Evolutionary conservation across 148 eudicot genomes (phyloP), one percentile per base, ranked within the genome.

Genomic region (Chenopodium suecicum): DNA sequence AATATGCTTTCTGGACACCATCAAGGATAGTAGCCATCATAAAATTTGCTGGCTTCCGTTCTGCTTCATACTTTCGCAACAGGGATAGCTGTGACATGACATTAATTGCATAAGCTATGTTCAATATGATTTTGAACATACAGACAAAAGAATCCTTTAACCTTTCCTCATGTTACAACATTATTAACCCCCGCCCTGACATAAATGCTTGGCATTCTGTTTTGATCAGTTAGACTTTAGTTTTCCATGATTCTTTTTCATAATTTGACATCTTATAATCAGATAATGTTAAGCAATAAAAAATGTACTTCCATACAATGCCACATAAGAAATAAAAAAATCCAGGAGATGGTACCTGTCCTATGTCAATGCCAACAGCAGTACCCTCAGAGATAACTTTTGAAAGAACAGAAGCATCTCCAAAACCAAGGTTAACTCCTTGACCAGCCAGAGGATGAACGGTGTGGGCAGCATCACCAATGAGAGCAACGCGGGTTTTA

Each of bases 371-470:
- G 66, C 99, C 99, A 31, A 93, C 90, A 32, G 97, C 97, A 83
- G 92, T 86, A 46, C 97, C 93, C 86, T 97, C 93, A 73, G 94
- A 86, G 81, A 97, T 83, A 34, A 94, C 91, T 86, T 85, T 90
- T 47, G 98, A 91, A 75, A 97, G 96, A 74, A 92, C 75, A 37
- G 88, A 88, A 19, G 94, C 98, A 83, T 97, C 99, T 68, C 94
- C 96, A 84, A 94, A 97, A 12, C 98, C 99, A 90, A 97, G 84
- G 83, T 97, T 97, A 34, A 97, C 99, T 77, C 99, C 99, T 87
- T 97, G 99, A 80, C 99, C 99, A 50, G 98, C 98, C 81, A 97
- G 90, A 81, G 98, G 99, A 89, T 97, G 99, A 79, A 97, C 97
- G 31, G 98, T 97, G 82, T 97, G 99, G 19, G 99, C 99, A 75